Evolutionary conservation across 345 rosid species (phyloP).

Genomic region (Eutrema yunnanense): DNA sequence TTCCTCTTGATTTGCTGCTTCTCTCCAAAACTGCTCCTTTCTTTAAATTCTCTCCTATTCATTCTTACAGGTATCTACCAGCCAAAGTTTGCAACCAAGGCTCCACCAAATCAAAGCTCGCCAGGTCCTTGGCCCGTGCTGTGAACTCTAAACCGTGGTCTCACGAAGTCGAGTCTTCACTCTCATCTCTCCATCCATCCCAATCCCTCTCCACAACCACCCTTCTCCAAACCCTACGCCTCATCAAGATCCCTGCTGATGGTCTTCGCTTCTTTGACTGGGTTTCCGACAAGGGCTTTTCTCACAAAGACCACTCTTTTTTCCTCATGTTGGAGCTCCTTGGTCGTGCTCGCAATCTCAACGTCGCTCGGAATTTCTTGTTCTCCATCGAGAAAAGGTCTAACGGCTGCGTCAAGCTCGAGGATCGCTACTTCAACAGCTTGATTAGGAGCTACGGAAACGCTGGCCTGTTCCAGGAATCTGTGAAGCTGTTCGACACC

Average conservation of each 20-base stretch:
- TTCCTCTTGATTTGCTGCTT: not conserved
- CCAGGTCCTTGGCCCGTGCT: constrained; percentile 47
- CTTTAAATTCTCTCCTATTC: not conserved
- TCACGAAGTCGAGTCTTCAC: constrained; percentile 49
- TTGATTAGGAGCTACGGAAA: constrained; percentile 65
- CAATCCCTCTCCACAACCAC: constrained; percentile 49
- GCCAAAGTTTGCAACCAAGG: not conserved
- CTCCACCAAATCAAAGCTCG: constrained; percentile 36
- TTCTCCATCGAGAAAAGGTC: constrained; percentile 61
- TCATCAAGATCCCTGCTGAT: constrained; percentile 42
- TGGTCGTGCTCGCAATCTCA: constrained; percentile 56
- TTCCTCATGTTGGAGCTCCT: constrained; percentile 63
- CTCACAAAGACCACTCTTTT: constrained; percentile 47
- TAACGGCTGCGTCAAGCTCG: constrained; percentile 45
- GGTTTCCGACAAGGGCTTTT: constrained; percentile 40
- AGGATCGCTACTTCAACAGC: constrained; percentile 68
- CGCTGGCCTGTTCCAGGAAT: constrained; percentile 66
- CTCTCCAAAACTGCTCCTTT: not conserved
- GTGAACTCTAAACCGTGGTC: constrained; percentile 55
- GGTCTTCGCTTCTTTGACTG: constrained; percentile 68
- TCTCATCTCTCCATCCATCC: constrained; percentile 24
- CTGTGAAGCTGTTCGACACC: constrained; percentile 47
- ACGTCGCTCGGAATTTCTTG: constrained; percentile 65
- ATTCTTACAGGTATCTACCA: not conserved
- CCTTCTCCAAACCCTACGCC: constrained; percentile 52